These are phyloP conservation scores for Neodidymelliopsis sp. DNA, from an alignment of 2,329 filamentous ascomycete genomes.

Conservation along the genomic window DNA sequence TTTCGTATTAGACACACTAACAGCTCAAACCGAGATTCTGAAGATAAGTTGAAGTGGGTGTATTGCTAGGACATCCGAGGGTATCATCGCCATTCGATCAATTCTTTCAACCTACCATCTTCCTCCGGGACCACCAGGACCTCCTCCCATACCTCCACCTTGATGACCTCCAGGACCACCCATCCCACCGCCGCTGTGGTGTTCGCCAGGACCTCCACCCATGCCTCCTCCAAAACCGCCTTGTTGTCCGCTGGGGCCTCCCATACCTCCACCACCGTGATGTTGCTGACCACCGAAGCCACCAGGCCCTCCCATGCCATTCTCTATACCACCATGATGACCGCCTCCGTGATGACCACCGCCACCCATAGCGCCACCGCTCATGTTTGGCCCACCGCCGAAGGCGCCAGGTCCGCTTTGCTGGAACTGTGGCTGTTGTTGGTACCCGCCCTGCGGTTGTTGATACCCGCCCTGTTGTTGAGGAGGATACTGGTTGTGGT, in stretches of 20 bases:
- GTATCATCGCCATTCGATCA: background rate
- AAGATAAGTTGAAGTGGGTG: no score
- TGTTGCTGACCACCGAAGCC: background rate
- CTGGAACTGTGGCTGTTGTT: background rate
- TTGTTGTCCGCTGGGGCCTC: background rate
- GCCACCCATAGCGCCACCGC: background rate
- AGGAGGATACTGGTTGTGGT: background rate
- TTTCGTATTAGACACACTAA: no score
- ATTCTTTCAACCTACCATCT: background rate
- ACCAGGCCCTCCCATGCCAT: no score
- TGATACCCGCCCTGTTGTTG: slow-evolving; percentile 2
- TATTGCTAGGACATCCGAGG: background rate
- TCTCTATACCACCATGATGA: background rate
- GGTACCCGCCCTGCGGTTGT: background rate
- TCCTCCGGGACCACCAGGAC: background rate
- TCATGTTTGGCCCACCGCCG: slow-evolving; percentile 2
- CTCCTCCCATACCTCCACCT: background rate
- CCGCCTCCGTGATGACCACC: background rate
- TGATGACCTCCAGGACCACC: background rate
- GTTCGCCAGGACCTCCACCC: background rate
- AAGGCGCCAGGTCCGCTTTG: slow-evolving; percentile 1
- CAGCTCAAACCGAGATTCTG: no score
- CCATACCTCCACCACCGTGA: background rate
- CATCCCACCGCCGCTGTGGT: background rate
- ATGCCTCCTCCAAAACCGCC: background rate